phyloP scores from a whole-genome alignment of 495 filamentous ascomycete genomes.

The Aeminium ludgeri region DNA sequence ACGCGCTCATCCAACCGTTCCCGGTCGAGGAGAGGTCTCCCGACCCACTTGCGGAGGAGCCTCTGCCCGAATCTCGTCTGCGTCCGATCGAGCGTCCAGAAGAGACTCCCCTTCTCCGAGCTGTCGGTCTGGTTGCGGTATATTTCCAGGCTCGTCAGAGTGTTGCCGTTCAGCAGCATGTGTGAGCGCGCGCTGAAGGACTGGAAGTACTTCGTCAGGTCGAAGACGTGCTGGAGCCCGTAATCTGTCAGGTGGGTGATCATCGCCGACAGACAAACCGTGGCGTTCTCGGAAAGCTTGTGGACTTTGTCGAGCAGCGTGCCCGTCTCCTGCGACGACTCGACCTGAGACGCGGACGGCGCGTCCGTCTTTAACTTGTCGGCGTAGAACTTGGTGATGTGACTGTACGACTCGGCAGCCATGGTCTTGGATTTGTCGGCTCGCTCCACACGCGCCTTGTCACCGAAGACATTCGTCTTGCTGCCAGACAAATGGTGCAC shows the following conservation, averaged over 20 bases:
- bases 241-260: conserved; percentile 89
- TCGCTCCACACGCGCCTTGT: conserved; percentile 68
- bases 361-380: conserved; percentile 47
- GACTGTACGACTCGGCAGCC: conserved; percentile 68
- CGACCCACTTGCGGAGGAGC: conserved; percentile 87
- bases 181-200: conserved; percentile 87
- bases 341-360: conserved; percentile 7
- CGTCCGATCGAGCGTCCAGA: conserved; percentile 92
- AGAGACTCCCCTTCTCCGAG: conserved; percentile 68
- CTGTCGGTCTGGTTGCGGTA: conserved; percentile 92
- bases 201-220: conserved; percentile 94
- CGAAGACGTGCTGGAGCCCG: conserved; percentile 88
- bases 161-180: conserved; percentile 95
- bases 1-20: conserved; percentile 64
- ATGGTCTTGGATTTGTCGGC: conserved; percentile 63
- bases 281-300: conserved; percentile 68
- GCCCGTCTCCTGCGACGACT: conserved; percentile 26
- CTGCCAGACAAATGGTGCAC: conserved; percentile 78
- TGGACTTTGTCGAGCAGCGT: conserved; percentile 71
- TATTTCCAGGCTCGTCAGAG: conserved; percentile 80
- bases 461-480: conserved; percentile 83
- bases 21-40: conserved; percentile 72
- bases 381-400: conserved; percentile 89
- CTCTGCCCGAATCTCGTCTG: conserved; percentile 78
- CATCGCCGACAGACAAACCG: conserved; percentile 88